These are phyloP conservation scores for Mycena latifolia DNA, from an alignment of 768 basidiomycete genomes.

Conservation along the genomic window DNA sequence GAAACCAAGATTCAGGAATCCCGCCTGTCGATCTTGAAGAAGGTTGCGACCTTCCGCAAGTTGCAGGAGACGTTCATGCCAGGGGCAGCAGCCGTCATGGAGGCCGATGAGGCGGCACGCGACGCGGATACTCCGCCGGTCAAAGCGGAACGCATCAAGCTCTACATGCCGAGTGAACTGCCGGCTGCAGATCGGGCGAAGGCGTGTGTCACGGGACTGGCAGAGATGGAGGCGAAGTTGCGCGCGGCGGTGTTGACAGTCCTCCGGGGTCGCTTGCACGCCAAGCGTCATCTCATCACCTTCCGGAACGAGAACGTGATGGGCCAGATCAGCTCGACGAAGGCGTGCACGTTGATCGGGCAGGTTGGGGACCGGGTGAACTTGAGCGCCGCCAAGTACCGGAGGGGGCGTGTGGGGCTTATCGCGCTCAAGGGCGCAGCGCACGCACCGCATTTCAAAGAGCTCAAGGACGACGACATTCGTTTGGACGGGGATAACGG, in stretches of 20 bases:
- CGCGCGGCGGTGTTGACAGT: constrained; percentile 1
- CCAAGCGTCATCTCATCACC: constrained; percentile 10
- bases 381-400: not conserved
- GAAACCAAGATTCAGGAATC: constrained; percentile 12
- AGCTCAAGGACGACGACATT: not conserved
- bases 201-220: not conserved
- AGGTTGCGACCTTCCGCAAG: constrained; percentile 8
- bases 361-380: not conserved
- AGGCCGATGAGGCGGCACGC: constrained; percentile 21
- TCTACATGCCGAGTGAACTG: constrained; percentile 26
- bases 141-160: constrained; percentile 15
- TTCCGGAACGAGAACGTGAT: not conserved
- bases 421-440: not conserved
- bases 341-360: not conserved
- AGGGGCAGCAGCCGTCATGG: not conserved
- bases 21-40: constrained; percentile 9
- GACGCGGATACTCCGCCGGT: not conserved
- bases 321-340: not conserved
- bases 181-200: not conserved
- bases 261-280: constrained; percentile 12
- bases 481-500: not conserved
- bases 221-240: constrained; percentile 17
- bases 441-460: not conserved
- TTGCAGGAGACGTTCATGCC: constrained; percentile 21
- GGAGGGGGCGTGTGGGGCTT: not conserved